Base-by-base conservation (phyloP, 345 rosid species). In the Trapa incisa region DNA sequence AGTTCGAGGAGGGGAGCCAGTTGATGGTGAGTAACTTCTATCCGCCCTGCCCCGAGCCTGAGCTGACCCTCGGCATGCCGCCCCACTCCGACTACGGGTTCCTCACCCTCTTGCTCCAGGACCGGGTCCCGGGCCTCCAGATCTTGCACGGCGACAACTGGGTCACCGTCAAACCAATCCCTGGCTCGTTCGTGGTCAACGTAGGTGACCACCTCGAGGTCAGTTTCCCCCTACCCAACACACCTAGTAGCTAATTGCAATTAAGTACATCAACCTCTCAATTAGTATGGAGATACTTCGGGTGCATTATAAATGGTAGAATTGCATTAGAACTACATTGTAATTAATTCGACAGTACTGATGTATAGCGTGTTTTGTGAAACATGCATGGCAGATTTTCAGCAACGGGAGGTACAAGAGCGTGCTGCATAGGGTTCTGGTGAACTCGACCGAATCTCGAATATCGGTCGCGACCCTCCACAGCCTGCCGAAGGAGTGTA, bases 121-220 rank as follows among this genome's bases (percentile, higher is more conserved):
- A 92, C 58, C 83, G 85, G 10, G 95, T 89, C 9, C 73, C 85
- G 69, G 95, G 98, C 13, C 74, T 89, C 38, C 96, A 92, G 70
- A 81, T 92, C 75, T 77, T 78, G 37, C 67, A 72, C 66, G 54
- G 76, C 47, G 84, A 77, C 8, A 76, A 85, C 17, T 89, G 98
- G 98, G 79, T 87, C 75, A 80, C 92, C 1, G 87, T 89, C 71
- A 81, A 86, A 41, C 95, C 98, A 2, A 80, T 84, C 54, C 76
- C 89, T 58, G 77, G 81, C 71, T 79, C 96, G 2, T 84, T 89
- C 68, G 95, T 86, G 10, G 77, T 92, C 70, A 89, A 92, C 71
- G 87, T 92, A 22, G 98, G 98, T 1, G 98, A 92, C 69, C 96
- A 92, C 71, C 93, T 92, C n/a, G 98, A 92, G 96, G 98, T 89